Base-by-base conservation (phyloP, 345 rosid genomes). In the Kandelia obovata region DNA sequence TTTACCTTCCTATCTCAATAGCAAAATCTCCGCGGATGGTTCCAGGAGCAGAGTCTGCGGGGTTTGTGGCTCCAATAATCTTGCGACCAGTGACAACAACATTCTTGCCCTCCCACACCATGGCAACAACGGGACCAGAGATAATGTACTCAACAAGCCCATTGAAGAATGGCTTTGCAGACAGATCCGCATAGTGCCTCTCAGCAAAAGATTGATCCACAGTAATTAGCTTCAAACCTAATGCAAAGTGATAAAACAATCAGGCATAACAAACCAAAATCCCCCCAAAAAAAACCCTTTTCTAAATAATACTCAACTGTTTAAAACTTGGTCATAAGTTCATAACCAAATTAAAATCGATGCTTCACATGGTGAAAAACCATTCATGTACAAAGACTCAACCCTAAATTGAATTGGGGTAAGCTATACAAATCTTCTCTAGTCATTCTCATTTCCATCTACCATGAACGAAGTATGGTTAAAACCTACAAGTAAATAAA, bases 41-140 rank as follows among this genome's bases (percentile, higher is more conserved):
- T 73, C 97, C 96, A 11, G 99, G 96, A 53, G 90, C 96, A 59
- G 97, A 83, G 0, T 83, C 88, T 0, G 96, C 86, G 30, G 99
- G 99, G 83, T 95, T 95, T 39, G 99, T 95, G n/a, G 96, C 99
- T 60, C 99, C 99, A 53, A 95, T 95, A 20, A 95, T 87, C 79
- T 84, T 92, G 55, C 99, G 80, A 9, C 97, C 97, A 0, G 97
- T 95, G n/a, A 75, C 17, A 10, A 95, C 99, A 60, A 88, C 93
- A 35, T 78, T 80, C 85, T 92, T 92, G 16, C 99, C 97, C 78
- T 95, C 96, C 99, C 99, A 95, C 65, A 90, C 64, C 99, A 92
- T 89, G 15, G 99, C 99, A 69, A 88, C 92, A 57, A 95, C 99
- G 0, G 99, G 96, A 17, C 99, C 99, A 0, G 97, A 95, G 55